Conservation (phyloP, 1,139 yeast species). For the Candida smagusa region DNA sequence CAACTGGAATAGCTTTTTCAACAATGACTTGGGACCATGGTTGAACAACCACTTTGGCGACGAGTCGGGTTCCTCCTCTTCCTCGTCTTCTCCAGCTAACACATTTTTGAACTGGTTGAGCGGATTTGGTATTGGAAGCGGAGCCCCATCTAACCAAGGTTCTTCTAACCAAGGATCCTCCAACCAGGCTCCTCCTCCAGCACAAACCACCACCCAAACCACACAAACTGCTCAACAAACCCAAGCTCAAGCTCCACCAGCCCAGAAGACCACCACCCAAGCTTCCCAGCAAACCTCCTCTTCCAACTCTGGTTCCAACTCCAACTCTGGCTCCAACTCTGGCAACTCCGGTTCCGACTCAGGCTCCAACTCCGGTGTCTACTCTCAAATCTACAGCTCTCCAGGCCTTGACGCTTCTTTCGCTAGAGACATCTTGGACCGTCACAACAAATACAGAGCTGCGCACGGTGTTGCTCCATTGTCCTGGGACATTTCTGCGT, state of each 20-base stretch:
- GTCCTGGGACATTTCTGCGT: slow-evolving; percentile 19
- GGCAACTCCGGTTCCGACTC: slow-evolving; percentile 2
- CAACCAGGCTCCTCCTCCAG: background rate
- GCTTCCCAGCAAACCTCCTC: background rate
- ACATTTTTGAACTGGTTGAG: no score
- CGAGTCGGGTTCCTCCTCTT: no score
- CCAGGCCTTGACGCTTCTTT: slow-evolving; percentile 14
- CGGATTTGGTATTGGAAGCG: slow-evolving; percentile 10
- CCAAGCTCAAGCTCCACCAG: slow-evolving; percentile 1
- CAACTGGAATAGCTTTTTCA: slow-evolving; percentile 6
- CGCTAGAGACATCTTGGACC: slow-evolving; percentile 19
- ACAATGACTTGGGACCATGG: no score
- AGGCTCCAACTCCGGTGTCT: slow-evolving; percentile 8
- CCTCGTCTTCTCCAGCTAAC: no score
- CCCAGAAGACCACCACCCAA: background rate
- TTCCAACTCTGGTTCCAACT: background rate
- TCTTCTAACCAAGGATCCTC: background rate
- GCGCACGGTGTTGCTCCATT: slow-evolving; percentile 19
- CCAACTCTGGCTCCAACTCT: slow-evolving; percentile 1
- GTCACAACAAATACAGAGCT: slow-evolving; percentile 23
- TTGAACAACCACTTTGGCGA: background rate
- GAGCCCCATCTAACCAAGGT: background rate
- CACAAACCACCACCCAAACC: background rate
- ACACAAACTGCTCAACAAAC: background rate
- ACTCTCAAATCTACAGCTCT: slow-evolving; percentile 11